These are phyloP conservation scores for Nannizzia gypsea DNA, from an alignment of 2,329 filamentous ascomycete genomes.

Conservation along the genomic window DNA sequence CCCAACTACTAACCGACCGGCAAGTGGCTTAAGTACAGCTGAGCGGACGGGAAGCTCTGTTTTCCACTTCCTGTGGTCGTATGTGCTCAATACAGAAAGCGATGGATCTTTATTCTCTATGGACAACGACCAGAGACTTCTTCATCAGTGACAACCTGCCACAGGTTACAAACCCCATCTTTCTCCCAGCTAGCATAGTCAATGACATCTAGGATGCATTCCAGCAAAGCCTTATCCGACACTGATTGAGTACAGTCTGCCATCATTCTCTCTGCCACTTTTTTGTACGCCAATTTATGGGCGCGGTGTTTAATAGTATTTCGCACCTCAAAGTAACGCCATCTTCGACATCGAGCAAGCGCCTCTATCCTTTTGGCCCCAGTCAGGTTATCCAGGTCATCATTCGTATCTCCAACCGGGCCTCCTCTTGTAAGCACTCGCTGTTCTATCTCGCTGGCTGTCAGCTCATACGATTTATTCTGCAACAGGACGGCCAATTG, in stretches of 20 bases:
- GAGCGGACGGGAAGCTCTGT: no score
- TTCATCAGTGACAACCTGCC: no score
- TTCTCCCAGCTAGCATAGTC: constrained; percentile 1
- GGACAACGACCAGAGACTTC: no score
- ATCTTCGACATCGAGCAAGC: constrained; percentile 3
- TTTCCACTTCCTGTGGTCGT: no score
- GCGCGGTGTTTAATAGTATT: constrained; percentile 9
- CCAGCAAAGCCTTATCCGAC: background rate
- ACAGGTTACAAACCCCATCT: constrained; percentile 2
- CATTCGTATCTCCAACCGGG: constrained; percentile 1
- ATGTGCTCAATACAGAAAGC: no score
- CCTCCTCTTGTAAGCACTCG: constrained; percentile 8
- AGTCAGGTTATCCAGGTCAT: background rate
- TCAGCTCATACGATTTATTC: constrained; percentile 8
- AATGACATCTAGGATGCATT: background rate
- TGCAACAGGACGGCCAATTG: constrained; percentile 5
- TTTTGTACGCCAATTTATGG: constrained; percentile 6
- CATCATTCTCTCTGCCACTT: background rate
- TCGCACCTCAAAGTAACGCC: constrained; percentile 7
- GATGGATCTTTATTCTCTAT: no score
- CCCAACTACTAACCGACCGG: no score
- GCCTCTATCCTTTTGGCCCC: background rate
- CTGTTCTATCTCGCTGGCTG: constrained; percentile 9
- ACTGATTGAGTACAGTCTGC: background rate
- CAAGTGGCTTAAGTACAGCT: no score